Percentiles rank a stretch among this genome's conserved stretches.
Evolutionary conservation across 176 grass and related monocot genomes (phyloP).

Genomic region (Ensete ventricosum): DNA sequence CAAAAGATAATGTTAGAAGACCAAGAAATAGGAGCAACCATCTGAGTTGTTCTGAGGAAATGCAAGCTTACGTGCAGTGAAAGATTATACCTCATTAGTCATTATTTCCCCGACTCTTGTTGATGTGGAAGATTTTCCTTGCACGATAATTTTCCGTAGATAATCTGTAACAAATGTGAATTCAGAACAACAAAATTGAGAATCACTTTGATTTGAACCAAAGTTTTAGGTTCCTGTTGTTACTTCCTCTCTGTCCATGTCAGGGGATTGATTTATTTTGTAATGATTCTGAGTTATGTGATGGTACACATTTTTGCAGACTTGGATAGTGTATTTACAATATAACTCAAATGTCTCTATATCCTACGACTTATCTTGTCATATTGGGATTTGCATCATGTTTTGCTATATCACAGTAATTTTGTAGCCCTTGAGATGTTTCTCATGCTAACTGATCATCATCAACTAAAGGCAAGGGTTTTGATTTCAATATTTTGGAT

Average conservation of each 20-base stretch:
- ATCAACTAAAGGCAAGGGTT: background rate
- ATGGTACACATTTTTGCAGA: no score
- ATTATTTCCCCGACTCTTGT: conserved; percentile 78
- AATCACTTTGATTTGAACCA: background rate
- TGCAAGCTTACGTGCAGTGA: background rate
- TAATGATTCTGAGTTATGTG: no score
- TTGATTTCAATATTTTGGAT: background rate
- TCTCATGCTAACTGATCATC: background rate
- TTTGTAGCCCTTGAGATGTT: background rate
- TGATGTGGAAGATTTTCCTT: conserved; percentile 39
- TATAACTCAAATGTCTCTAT: background rate
- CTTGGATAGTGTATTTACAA: no score
- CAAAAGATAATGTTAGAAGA: background rate
- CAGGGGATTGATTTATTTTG: no score
- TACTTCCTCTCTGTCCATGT: no score
- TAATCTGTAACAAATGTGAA: conserved; percentile 46
- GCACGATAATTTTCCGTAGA: conserved; percentile 60
- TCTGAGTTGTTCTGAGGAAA: no score
- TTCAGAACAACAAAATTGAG: background rate
- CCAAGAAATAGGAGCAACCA: background rate
- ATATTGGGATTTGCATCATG: background rate
- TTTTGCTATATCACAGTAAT: background rate
- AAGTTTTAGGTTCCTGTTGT: background rate
- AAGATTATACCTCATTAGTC: conserved; percentile 66
- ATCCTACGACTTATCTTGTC: background rate